Evolutionary conservation across 2,329 filamentous ascomycete genomes (phyloP).

Genomic region (Blastomyces parvus): DNA sequence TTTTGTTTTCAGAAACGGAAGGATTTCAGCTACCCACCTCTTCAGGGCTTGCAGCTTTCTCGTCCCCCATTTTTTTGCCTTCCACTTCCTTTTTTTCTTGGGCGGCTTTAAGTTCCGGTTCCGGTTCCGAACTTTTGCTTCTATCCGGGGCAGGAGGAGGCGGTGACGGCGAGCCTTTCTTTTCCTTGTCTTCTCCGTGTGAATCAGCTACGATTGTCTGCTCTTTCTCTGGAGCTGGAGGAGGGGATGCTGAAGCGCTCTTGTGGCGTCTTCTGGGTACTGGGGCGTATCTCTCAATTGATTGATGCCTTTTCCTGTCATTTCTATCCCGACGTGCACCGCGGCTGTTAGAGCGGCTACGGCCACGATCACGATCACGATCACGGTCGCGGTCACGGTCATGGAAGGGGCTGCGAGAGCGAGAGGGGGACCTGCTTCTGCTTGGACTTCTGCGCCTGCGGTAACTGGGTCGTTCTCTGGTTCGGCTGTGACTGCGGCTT

Average conservation of each 20-base stretch:
- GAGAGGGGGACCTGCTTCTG: slow-evolving; percentile 21
- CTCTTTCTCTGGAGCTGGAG: slow-evolving; percentile 31
- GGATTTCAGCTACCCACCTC: slow-evolving; percentile 26
- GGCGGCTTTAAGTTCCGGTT: slow-evolving; percentile 7
- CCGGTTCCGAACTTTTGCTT: neutral
- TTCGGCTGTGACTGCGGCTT: slow-evolving; percentile 1
- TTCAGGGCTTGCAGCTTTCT: slow-evolving; percentile 15
- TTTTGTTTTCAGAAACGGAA: neutral
- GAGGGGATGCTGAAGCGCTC: slow-evolving; percentile 34
- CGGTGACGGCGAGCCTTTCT: slow-evolving; percentile 18
- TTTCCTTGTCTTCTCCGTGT: slow-evolving; percentile 23
- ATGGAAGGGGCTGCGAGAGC: slow-evolving; percentile 20
- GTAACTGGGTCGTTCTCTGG: slow-evolving; percentile 24
- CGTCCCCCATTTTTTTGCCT: slow-evolving; percentile 8
- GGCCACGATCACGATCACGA: slow-evolving; percentile 18
- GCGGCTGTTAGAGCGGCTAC: slow-evolving; percentile 23
- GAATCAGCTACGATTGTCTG: slow-evolving; percentile 32
- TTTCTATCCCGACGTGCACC: slow-evolving; percentile 21
- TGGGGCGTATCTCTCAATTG: slow-evolving; percentile 38
- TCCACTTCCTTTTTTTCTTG: slow-evolving; percentile 12
- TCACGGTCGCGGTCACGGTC: slow-evolving; percentile 20
- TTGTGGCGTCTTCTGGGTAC: slow-evolving; percentile 34
- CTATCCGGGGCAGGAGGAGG: slow-evolving; percentile 5
- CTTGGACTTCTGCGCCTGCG: slow-evolving; percentile 23
- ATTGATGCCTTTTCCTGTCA: slow-evolving; percentile 36